These are phyloP conservation scores for Heliosperma pusillum DNA, from an alignment of 148 eudicot genomes.

Conservation along the genomic window DNA sequence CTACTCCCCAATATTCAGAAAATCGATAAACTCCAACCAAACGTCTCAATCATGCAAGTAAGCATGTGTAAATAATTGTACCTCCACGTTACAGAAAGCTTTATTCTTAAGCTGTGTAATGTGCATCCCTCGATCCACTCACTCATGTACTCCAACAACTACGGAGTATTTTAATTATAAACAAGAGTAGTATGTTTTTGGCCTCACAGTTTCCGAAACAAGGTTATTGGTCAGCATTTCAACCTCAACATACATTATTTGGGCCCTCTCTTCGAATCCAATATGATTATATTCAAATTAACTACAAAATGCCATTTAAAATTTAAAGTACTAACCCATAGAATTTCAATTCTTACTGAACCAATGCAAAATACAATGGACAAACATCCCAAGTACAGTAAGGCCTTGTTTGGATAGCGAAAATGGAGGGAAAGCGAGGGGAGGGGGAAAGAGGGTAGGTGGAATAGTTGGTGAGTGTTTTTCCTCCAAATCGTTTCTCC, in stretches of 20 bases:
- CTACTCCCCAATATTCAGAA: neutral
- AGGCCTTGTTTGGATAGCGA: no score
- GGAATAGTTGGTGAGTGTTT: no score
- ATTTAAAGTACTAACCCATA: neutral
- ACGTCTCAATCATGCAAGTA: neutral
- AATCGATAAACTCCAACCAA: neutral
- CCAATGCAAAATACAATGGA: no score
- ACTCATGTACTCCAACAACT: neutral
- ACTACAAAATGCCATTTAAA: neutral
- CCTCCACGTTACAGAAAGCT: neutral
- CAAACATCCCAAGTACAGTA: no score
- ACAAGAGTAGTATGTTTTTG: no score
- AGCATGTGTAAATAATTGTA: neutral
- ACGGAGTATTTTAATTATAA: no score
- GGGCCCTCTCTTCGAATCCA: neutral
- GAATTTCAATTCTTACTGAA: no score
- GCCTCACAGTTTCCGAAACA: no score
- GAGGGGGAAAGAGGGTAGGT: no score
- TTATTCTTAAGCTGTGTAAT: no score
- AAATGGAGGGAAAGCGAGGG: no score
- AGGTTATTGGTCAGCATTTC: neutral
- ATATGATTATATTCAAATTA: neutral
- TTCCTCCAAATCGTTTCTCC: no score
- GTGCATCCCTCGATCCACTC: neutral
- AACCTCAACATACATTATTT: neutral